Evolutionary conservation across 805 yeast genomes (phyloP), one percentile per base, ranked within the genome.

Genomic region (Scheffersomyces lignosus): DNA sequence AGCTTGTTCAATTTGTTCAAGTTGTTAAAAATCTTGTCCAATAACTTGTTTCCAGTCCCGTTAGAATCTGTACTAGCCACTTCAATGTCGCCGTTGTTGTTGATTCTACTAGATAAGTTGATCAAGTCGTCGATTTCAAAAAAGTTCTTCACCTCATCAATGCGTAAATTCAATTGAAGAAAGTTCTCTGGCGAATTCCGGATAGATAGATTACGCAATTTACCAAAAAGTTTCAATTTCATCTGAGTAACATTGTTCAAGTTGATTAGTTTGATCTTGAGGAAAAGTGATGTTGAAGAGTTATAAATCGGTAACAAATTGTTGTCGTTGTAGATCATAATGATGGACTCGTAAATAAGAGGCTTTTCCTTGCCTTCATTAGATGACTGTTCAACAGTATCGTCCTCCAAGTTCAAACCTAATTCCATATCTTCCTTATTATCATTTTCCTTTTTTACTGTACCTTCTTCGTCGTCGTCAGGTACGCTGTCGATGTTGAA

Each of bases 281-380:
- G 45, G 24, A 69, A 55, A 14, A 69, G 44, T 28, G 63, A 48
- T 8, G 63, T 59, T 2, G 68, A 47, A 7, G 70, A 58, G 29
- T 63, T 60, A 12, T 51, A 25, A 13, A 66, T 43, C 3, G 72
- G 72, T 5, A 66, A 40, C 16, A 65, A 49, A 15, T 56, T 51
- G 20, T 55, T 41, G 34, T 56, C 45, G 37, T 63, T 59, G 33
- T 37, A 41, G n/a, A 47, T 27, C 34, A 52, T 45, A 17, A 58
- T 46, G n/a, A 48, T 41, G 2, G 62, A 50, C 37, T 59, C 56
- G 39, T 58, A 49, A 33, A 10, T 45, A 47, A 25, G 46, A 14
- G 22, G 45, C 34, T 16, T 51, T 22, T 9, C 37, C 34, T 33
- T 29, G 20, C 36, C 3, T 50, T 43, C 6, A 29, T 29, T 57